A percentile compares a stretch with the other conserved stretches of the same genome.
phyloP scores from a whole-genome alignment of 306 rosid species.

The Fragaria nilgerrensis region DNA sequence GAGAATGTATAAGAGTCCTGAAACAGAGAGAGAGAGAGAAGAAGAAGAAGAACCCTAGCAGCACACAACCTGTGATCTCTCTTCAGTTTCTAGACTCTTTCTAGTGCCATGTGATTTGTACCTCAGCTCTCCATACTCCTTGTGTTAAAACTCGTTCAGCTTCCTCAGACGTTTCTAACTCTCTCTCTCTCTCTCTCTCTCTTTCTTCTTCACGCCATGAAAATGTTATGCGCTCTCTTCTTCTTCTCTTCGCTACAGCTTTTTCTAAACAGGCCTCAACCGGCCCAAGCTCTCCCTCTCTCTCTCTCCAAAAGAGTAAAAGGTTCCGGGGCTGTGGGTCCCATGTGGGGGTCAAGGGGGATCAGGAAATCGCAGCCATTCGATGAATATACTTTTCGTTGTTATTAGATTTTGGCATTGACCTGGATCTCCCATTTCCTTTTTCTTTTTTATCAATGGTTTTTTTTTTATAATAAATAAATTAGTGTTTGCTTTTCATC shows the following conservation, averaged over 20 bases:
- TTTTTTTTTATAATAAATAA: background rate
- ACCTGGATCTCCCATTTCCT: slow-evolving; percentile 2
- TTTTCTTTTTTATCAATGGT: background rate
- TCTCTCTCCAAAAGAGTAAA: background rate
- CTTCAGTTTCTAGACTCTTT: background rate
- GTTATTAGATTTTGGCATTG: background rate
- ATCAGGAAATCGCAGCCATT: slow-evolving; percentile 34
- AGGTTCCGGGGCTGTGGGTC: slow-evolving; percentile 12
- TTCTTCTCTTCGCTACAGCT: background rate
- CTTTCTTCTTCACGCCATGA: slow-evolving; percentile 31
- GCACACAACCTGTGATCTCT: background rate
- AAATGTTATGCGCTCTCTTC: slow-evolving; percentile 6
- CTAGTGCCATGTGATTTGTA: slow-evolving; percentile 32
- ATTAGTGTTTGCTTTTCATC: no score
- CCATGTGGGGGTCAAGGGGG: slow-evolving; percentile 17
- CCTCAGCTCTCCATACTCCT: background rate
- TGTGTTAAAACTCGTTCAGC: background rate
- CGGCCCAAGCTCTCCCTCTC: slow-evolving; percentile 1
- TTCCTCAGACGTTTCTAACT: slow-evolving; percentile 15
- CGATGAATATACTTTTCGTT: background rate
- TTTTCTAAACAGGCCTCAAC: slow-evolving; percentile 20
- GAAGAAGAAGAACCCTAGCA: slow-evolving; percentile 8
- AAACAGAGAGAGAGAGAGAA: background rate
- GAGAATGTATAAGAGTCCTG: background rate
- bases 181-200: slow-evolving; percentile 12